A percentile compares a stretch with the other conserved stretches of the same genome.
phyloP scores from a whole-genome alignment of 768 basidiomycete species.

The Suillus bovinus region DNA sequence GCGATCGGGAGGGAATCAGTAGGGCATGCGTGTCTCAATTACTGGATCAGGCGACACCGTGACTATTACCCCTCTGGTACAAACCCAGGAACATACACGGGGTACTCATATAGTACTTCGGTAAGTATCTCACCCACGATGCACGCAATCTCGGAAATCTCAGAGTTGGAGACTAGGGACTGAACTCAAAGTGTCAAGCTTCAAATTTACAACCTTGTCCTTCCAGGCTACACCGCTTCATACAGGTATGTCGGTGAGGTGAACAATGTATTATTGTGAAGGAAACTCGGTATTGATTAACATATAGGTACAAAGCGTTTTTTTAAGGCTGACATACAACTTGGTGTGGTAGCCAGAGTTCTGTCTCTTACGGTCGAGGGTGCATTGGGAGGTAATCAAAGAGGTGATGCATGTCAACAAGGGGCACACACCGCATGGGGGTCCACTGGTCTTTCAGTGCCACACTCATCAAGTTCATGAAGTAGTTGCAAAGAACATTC shows the following conservation, averaged over 20 bases:
- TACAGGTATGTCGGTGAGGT: neutral
- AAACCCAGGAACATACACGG: neutral
- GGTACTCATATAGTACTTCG: neutral
- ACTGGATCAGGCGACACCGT: neutral
- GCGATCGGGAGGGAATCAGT: neutral
- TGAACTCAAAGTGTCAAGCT: neutral
- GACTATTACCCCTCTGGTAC: neutral
- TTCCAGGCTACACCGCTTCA: neutral
- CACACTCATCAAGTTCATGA: neutral
- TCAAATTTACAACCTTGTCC: neutral
- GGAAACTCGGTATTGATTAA: neutral
- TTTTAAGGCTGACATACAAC: neutral
- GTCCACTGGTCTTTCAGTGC: neutral
- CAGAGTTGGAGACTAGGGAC: neutral
- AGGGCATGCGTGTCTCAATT: slow-evolving; percentile 1
- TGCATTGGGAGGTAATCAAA: neutral
- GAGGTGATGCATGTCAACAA: neutral
- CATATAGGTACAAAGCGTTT: neutral
- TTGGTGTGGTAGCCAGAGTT: neutral
- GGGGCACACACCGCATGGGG: neutral
- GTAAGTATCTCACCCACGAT: no score
- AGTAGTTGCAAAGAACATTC: neutral
- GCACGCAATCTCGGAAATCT: no score
- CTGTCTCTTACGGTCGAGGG: neutral
- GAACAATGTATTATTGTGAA: neutral